Evolutionary conservation across 2,329 filamentous ascomycete genomes (phyloP).

Genomic region (Colletotrichum siamense): DNA sequence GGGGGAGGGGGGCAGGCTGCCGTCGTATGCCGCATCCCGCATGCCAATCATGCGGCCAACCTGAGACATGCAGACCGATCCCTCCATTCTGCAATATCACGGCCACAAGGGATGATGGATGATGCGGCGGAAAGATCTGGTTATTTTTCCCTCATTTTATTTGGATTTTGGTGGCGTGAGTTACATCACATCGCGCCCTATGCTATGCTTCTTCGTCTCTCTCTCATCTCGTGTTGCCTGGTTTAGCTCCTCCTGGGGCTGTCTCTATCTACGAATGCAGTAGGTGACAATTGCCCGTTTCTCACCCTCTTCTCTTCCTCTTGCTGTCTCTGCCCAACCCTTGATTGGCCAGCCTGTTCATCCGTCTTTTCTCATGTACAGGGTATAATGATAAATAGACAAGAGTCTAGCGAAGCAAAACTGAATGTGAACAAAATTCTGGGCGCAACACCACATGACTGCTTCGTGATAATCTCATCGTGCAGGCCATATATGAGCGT

Average conservation of each 20-base stretch:
- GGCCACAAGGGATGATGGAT: not conserved
- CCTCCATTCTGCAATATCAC: conserved; percentile 10
- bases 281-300: not conserved
- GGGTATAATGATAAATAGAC: conserved; percentile 18
- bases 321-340: not conserved
- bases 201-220: not conserved
- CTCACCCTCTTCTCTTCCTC: not conserved
- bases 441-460: not conserved
- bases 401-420: not conserved
- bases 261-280: not conserved
- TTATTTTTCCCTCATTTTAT: not conserved
- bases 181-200: not conserved
- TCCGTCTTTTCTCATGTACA: conserved; percentile 17
- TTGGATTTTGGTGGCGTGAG: not conserved
- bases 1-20: not conserved
- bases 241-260: not conserved
- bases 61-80: conserved; percentile 21
- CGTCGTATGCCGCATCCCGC: conserved; percentile 16
- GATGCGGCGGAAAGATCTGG: not conserved
- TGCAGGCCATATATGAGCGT: not conserved
- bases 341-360: not conserved
- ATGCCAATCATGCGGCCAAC: conserved; percentile 17
- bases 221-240: not conserved
- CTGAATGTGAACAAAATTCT: not conserved
- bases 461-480: not conserved